A percentile compares a stretch with the other conserved stretches of the same genome.
These are phyloP conservation scores for Kurtzmaniella natalensis DNA, from an alignment of 1,139 yeast genomes.

Conservation along the genomic window DNA sequence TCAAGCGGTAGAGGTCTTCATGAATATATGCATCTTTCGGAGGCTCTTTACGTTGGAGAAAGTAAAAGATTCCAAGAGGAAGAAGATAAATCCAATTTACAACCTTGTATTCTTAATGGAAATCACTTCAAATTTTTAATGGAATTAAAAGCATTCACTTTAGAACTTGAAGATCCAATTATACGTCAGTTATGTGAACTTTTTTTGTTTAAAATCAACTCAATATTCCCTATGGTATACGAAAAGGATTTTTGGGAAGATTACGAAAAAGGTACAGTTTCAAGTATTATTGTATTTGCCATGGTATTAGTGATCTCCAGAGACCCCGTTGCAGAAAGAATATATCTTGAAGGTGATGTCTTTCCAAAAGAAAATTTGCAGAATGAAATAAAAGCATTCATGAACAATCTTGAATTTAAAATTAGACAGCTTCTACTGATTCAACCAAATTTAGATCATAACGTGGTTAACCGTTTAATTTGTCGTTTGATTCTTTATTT, in stretches of 20 bases:
- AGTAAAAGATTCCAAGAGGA: background rate
- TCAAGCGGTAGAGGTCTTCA: background rate
- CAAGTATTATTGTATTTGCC: conserved; percentile 21
- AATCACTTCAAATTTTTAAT: conserved; percentile 17
- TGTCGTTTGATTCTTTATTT: conserved; percentile 25
- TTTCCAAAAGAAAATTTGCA: conserved; percentile 11
- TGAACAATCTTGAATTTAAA: conserved; percentile 1
- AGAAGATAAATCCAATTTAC: background rate
- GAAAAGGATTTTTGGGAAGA: conserved; percentile 27
- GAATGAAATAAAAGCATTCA: background rate
- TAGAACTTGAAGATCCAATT: conserved; percentile 20
- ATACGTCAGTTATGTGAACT: conserved; percentile 20
- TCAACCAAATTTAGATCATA: conserved; percentile 31
- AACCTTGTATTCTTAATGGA: conserved; percentile 10
- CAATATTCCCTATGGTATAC: conserved; percentile 30
- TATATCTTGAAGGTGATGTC: conserved; percentile 14
- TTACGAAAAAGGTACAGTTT: conserved; percentile 18
- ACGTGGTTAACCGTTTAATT: conserved; percentile 23
- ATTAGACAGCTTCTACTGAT: conserved; percentile 20
- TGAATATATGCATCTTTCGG: background rate
- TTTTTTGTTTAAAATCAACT: conserved; percentile 29
- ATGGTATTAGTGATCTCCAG: conserved; percentile 25
- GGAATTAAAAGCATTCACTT: conserved; percentile 30
- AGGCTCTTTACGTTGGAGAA: background rate
- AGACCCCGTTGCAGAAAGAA: conserved; percentile 26